Evolutionary conservation across 306 rosid species (phyloP), one percentile per base, ranked within the genome.

Genomic region (Gillenia trifoliata): DNA sequence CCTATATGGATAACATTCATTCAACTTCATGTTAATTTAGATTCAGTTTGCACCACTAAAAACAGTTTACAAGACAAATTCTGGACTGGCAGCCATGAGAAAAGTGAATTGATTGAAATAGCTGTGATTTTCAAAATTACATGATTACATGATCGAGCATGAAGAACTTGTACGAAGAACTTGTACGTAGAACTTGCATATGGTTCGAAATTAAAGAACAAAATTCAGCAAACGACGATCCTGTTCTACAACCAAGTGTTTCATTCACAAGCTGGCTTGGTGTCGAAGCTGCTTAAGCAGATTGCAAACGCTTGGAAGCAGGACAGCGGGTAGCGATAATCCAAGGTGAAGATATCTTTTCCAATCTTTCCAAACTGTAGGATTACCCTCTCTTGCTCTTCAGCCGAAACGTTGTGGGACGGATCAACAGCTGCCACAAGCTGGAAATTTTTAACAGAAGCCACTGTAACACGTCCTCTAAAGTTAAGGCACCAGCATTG

Each of bases 401-500:
- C 87, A 9, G 80, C 81, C 15, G 92, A 84, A 69, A 88, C 80
- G 69, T 86, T 83, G 80, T 86, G 97, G 41, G 83, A 78, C 3
- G 93, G 90, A 71, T 83, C 90, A 36, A 88, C 89, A 30, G 89
- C 86, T 28, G 91, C 94, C 64, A 81, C 93, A 36, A 91, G 97
- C 78, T 93, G 98, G 73, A 93, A 91, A 81, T 93, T 93, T 85
- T 89, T 88, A 19, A 88, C 97, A 11, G 98, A 93, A 13, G 98
- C 97, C 75, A 91, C 98, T 0, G 97, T 91, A 62, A 87, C 97
- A 17, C 97, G 90, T 26, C 97, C 96, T 67, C 84, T 86, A 86
- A 94, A 94, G 72, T 89, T 89, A 61, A 94, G 85, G 88, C 97
- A 91, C 97, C 97, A 94, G 78, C 94, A 90, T 34, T 90, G 97